phyloP scores from a whole-genome alignment of 805 yeast genomes.

The Saccharomycopsis javanensis region DNA sequence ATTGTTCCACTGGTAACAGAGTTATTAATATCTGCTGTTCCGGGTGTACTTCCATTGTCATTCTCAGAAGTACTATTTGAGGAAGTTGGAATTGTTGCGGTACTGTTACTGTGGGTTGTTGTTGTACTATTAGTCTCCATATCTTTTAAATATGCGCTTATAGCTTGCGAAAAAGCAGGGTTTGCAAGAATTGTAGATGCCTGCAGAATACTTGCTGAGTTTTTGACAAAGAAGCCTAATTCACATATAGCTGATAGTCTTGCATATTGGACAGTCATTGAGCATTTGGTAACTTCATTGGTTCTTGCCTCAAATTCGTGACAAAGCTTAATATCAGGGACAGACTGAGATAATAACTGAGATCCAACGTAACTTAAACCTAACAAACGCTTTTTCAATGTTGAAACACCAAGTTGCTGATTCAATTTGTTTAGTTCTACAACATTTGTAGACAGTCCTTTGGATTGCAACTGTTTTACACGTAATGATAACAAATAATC shows the following conservation, averaged over 20 bases:
- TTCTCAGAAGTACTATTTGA: neutral
- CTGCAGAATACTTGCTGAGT: constrained; percentile 1
- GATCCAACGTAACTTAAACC: neutral
- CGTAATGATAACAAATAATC: neutral
- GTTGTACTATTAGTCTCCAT: neutral
- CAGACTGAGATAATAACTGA: neutral
- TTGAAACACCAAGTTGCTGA: neutral
- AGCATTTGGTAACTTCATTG: neutral
- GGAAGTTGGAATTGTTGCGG: neutral
- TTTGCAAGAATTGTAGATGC: neutral
- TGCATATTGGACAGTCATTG: neutral
- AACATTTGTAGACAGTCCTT: neutral
- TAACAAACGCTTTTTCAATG: neutral
- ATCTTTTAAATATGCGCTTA: neutral
- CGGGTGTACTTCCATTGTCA: neutral
- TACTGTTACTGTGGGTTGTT: neutral
- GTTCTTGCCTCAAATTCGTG: neutral
- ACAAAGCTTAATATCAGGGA: neutral
- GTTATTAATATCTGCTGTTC: neutral
- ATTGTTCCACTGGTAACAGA: neutral
- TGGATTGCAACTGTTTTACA: neutral
- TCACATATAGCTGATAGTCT: neutral
- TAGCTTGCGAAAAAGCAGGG: neutral
- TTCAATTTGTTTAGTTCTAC: neutral
- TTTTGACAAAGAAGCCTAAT: neutral